Base-by-base conservation (phyloP, 257 asterid species). In the Petrea volubilis region DNA sequence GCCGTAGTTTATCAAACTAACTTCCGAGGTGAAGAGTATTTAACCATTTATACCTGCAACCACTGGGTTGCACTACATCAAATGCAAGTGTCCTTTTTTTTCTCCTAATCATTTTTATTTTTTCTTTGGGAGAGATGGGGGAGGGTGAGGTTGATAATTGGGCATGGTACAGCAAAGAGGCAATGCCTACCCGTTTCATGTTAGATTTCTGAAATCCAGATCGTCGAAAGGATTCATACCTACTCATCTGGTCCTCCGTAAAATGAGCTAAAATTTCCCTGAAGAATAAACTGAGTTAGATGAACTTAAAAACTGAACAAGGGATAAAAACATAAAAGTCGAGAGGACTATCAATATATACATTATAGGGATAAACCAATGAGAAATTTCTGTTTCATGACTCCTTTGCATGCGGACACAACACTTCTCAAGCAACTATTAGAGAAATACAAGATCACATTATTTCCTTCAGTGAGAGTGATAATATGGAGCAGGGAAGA, bases 211-310 rank as follows among this genome's bases (percentile, higher is more conserved):
- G 98, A 81, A 94, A 94, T 73, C 95, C 96, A 34, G 97, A 87
- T 81, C 98, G 84, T 74, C 97, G 78, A 79, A 89, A 87, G 20
- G 90, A 94, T 73, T 93, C 97, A 64, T 93, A 91, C 74, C 98
- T 83, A 79, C 90, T 90, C 96, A 90, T 91, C 77, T 90, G 97
- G 61, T 84, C 97, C 79, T 70, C 94, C 1, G 99, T 88, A 74
- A 90, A 95, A 57, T 83, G 97, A 51, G 92, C 79, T 61, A 95
- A 79, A 74, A 95, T 82, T 71, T 79, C 77, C 87, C 98, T 93
- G 82, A 34, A 64, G 56, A 71, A 68, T 58, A 50, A 18, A 75
- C 20, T 18, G 21, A 64, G 59, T 74, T 59, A 74, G 72, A 72
- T 67, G 36, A 60, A 44, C 43, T 65, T 38, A 46, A 44, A 47